Base-by-base conservation (phyloP, 352 stramenopile species). In the Phytophthora syringae region DNA sequence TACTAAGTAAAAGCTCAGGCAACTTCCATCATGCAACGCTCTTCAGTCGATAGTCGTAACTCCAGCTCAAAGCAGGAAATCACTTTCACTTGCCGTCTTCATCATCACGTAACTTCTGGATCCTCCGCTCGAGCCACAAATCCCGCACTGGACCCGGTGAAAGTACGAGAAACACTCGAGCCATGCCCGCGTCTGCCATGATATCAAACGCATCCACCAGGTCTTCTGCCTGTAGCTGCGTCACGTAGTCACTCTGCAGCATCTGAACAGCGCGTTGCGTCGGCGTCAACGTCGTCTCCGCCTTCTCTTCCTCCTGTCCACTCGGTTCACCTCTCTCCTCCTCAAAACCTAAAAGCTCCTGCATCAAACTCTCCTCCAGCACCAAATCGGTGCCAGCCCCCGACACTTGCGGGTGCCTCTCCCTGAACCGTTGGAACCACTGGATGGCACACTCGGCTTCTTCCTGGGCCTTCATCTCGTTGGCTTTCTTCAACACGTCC, bases 121-220 rank as follows among this genome's bases (percentile, higher is more conserved):
- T 65, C 39, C 59, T 51, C 10, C 52, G 49, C 22, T 43, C 42
- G 20, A 71, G 42, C 63, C 63, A 71, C 55, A 71, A 32, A 39
- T 71, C 63, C 4, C 63, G 50, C 49, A 66, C 25, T 40, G 52
- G 40, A 25, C 63, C 63, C 3, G 63, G 55, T 25, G 55, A 27
- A 34, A 70, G 57, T 16, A 70, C 50, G 18, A 70, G 45, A 55
- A 70, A 65, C 47, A 70, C 59, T 36, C 49, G 39, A n/a, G 62
- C 62, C 48, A 58, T 54, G 18, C 57, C 40, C 3, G 55, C 22
- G 40, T 70, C 55, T 45, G 53, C 54, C 62, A 70, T 70, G 5
- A 65, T 28, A 27, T 70, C 62, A 45, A 70, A 70, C 9, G 62
- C 62, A 10, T 66, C 62, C 13, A 70, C 62, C 48, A 70, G 40